phyloP scores from a whole-genome alignment of 768 basidiomycete genomes.

The Candolleomyces eurysporus region DNA sequence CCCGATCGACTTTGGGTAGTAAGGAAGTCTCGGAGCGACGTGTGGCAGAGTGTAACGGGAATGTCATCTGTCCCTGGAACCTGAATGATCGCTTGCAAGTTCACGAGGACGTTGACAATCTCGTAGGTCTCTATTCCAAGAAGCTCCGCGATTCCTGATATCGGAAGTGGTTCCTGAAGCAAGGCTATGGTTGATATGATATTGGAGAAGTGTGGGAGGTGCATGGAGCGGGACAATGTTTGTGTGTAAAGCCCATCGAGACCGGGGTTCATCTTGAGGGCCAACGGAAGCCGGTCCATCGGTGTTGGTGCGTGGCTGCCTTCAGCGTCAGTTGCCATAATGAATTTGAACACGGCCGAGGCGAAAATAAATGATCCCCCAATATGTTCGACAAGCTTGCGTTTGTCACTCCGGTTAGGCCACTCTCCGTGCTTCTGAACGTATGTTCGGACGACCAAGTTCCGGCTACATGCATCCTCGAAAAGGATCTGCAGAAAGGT shows the following conservation, averaged over 20 bases:
- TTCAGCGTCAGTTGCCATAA: not conserved
- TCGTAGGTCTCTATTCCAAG: too few species aligned
- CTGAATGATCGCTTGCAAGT: too few species aligned
- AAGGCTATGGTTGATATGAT: not conserved
- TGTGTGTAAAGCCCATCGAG: too few species aligned
- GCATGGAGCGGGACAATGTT: not conserved
- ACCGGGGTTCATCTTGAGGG: too few species aligned
- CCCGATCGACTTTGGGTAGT: not conserved
- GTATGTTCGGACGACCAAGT: not conserved
- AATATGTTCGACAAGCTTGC: not conserved
- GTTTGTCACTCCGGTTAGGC: not conserved
- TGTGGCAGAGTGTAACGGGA: too few species aligned
- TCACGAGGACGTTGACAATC: too few species aligned
- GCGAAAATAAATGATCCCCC: not conserved
- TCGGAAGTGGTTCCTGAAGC: not conserved
- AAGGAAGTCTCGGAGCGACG: not conserved
- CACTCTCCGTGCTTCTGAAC: not conserved
- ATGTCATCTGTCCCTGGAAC: too few species aligned
- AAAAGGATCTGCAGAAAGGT: not conserved
- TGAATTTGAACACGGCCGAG: not conserved
- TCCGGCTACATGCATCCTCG: not conserved
- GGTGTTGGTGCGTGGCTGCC: too few species aligned
- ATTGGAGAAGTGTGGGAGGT: not conserved
- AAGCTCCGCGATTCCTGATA: too few species aligned
- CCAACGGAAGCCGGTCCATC: too few species aligned